Evolutionary conservation across 108 stramenopile genomes (phyloP), one percentile per base, ranked within the genome.

Genomic region (Pseudonitzschia multistriata): DNA sequence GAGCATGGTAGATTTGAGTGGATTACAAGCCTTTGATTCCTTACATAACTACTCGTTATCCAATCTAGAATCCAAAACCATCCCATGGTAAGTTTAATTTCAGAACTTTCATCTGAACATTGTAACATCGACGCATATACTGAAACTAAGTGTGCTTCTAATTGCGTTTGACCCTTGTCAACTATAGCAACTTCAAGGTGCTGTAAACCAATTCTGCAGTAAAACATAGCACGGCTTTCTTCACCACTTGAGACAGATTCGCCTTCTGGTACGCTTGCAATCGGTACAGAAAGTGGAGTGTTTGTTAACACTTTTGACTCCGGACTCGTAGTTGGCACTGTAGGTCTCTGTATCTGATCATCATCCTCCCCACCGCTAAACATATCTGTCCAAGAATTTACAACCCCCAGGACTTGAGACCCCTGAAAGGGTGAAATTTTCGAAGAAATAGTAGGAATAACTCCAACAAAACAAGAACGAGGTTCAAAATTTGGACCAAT

Each of bases 1-100:
- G 70, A 29, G 14, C 28, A 14, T 10, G 93, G 88, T 10, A 94
- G 85, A 33, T 79, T 81, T 2, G 93, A 94, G 72, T 94, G 93
- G 15, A 71, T 86, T 11, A 94, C 53, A 28, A 94, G 62, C 17
- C 90, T 68, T 67, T 94, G 90, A 25, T 64, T 49, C 49, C 90
- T 68, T 25, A 77, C 73, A 40, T 74, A 66, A 22, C 72, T 63
- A 13, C 62, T 63, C 49, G 79, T 67, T 2, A 90, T 72, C 49
- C 73, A 64, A 62, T 94, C 90, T 8, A 92, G 39, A 63, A 94
- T 76, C 93, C 93, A 94, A 65, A 94, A 94, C 82, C 83, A 90
- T 35, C 90, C 93, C 93, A 94, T 94, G 6, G 70, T 67, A 17
- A 91, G 66, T 34, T 79, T 74, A 11, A 54, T 62, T 15, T 63